Base-by-base conservation (phyloP, 805 yeast genomes). In the Kodamaea neixiangensis region DNA sequence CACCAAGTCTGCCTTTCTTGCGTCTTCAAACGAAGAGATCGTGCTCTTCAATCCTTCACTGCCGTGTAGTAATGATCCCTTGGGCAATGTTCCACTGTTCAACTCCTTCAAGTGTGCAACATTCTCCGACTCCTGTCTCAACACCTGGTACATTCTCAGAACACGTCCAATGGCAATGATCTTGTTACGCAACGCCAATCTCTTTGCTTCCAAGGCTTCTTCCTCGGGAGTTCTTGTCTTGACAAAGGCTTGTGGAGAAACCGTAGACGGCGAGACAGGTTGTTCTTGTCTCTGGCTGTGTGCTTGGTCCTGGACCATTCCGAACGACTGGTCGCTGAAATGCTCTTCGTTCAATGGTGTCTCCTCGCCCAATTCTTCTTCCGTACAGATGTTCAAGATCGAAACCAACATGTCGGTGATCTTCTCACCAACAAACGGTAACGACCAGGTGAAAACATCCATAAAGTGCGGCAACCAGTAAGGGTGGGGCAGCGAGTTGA, bases 371-470 rank as follows among this genome's bases (percentile, higher is more conserved):
- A 93, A 77, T 68, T 93, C 99, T 64, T 93, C 97, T 63, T 92
- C 96, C 0, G 97, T 88, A 72, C 99, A 93, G 51, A 94, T 89
- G 67, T 93, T 93, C 65, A 94, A 78, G 37, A 93, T 88, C 0
- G 94, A 82, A 18, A 90, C 87, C 63, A 93, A 77, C 87, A 93
- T 92, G 65, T 94, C 98, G 11, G 96, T 89, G 49, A 92, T 88
- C 64, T 94, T 89, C 66, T 93, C 97, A 17, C 97, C 98, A 19
- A 94, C 97, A 73, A 94, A 93, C 6, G 98, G 99, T 51, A 93
- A 75, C 1, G 97, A 89, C 98, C 98, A 94, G 9, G 96, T 87
- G 68, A 93, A 93, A 5, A 93, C 97, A 67, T 94, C 97, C 96
- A 92, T 90, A 61, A 92, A 89, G 67, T 91, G 91, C 6, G 98